Conservation (phyloP, 2,329 filamentous ascomycete genomes). For the Cadophora sp. region DNA sequence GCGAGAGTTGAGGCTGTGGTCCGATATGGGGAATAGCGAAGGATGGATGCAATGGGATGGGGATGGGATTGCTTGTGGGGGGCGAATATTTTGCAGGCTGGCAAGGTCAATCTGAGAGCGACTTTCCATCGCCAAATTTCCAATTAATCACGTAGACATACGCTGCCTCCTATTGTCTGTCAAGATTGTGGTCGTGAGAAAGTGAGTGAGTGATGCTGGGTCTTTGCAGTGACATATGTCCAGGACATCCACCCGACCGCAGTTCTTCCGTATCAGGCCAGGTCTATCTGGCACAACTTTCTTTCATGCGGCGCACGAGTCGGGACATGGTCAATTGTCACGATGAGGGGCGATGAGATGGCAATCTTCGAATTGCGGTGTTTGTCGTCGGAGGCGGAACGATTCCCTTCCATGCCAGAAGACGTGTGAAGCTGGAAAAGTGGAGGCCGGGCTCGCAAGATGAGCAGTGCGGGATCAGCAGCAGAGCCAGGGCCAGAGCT, state of each 20-base stretch:
- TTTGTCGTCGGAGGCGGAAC: background rate
- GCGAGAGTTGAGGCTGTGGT: conserved; percentile 28
- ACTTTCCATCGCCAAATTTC: conserved; percentile 6
- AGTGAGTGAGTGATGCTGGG: too few relatives aligned
- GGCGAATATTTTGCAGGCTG: conserved; percentile 10
- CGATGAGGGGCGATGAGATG: background rate
- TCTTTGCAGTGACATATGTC: too few relatives aligned
- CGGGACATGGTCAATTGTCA: background rate
- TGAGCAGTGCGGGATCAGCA: background rate
- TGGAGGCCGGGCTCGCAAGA: background rate
- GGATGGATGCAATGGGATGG: background rate
- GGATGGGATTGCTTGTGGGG: conserved; percentile 15
- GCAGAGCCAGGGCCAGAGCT: too few relatives aligned
- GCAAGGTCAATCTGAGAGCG: conserved; percentile 1
- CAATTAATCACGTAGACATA: conserved; percentile 5
- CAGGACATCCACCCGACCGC: too few relatives aligned
- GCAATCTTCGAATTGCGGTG: background rate
- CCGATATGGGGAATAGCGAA: background rate
- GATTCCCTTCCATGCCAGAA: background rate
- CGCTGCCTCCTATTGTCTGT: too few relatives aligned
- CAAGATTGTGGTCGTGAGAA: too few relatives aligned
- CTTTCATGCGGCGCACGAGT: background rate
- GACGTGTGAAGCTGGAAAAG: too few relatives aligned
- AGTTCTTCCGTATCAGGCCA: too few relatives aligned
- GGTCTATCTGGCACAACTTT: too few relatives aligned